These are phyloP conservation scores for Syncephalastrum contaminatum DNA, from an alignment of 371 early-diverging fungal species.

Conservation along the genomic window DNA sequence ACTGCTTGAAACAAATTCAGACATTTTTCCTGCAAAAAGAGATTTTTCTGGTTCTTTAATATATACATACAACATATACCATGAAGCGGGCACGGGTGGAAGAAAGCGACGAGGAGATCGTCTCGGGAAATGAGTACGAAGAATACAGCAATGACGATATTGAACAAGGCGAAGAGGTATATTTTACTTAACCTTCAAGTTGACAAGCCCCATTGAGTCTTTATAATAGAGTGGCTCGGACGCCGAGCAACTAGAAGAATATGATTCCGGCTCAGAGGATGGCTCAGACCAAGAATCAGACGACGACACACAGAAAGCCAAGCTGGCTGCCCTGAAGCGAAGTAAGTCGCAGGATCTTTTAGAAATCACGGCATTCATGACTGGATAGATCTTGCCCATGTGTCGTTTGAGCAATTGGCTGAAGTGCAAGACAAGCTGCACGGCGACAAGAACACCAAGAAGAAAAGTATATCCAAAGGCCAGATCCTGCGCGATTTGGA, in stretches of 20 bases:
- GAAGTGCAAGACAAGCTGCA: constrained; percentile 74
- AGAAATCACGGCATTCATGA: neutral
- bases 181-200: neutral
- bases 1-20: too few relatives aligned
- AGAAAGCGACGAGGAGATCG: too few relatives aligned
- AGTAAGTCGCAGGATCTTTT: constrained; percentile 18
- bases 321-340: constrained; percentile 42
- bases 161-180: constrained; percentile 5
- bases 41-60: too few relatives aligned
- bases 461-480: constrained; percentile 25
- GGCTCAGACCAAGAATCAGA: constrained; percentile 19
- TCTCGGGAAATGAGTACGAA: neutral
- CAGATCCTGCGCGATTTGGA: constrained; percentile 41
- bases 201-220: neutral
- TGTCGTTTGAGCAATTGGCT: constrained; percentile 79
- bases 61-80: too few relatives aligned
- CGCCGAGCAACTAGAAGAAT: constrained; percentile 15
- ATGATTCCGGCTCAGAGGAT: neutral
- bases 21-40: too few relatives aligned
- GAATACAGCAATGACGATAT: constrained; percentile 16
- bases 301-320: constrained; percentile 19
- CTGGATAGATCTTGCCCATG: constrained; percentile 65
- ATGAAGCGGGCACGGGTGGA: too few relatives aligned
- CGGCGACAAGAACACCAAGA: constrained; percentile 50
- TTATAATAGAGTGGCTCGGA: constrained; percentile 1